phyloP scores from a whole-genome alignment of 164 flowering plant species.

The Akebia trifoliata region DNA sequence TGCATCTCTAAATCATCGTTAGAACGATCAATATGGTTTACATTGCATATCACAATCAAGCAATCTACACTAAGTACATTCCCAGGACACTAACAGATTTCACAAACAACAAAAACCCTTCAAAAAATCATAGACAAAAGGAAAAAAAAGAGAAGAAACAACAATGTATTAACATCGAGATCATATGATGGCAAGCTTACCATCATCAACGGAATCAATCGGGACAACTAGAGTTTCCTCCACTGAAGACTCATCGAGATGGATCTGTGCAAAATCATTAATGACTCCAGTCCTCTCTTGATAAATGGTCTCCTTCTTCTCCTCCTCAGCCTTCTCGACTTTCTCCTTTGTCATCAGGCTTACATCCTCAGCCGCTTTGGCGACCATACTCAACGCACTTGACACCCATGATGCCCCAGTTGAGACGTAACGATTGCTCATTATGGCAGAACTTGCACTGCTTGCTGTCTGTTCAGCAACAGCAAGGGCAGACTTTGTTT shows the following conservation, averaged over 20 bases:
- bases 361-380: constrained; percentile 73
- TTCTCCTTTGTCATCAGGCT: constrained; percentile 61
- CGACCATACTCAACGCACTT: constrained; percentile 43
- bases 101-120: neutral
- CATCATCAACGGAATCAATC: constrained; percentile 25
- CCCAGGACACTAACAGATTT: neutral
- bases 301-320: constrained; percentile 41
- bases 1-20: neutral
- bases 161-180: neutral
- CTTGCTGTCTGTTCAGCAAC: constrained; percentile 67
- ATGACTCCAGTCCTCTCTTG: constrained; percentile 38
- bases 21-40: neutral
- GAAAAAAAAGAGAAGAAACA: neutral
- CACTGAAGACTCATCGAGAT: constrained; percentile 36
- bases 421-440: constrained; percentile 58
- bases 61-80: neutral
- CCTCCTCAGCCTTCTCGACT: constrained; percentile 67
- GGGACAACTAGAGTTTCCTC: constrained; percentile 33
- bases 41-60: neutral
- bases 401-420: constrained; percentile 77
- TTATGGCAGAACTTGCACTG: constrained; percentile 57
- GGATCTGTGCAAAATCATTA: constrained; percentile 37
- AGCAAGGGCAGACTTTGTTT: constrained; percentile 53
- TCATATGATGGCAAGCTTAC: constrained; percentile 32
- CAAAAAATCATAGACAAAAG: neutral